Conservation (phyloP, 768 basidiomycete species). For the Dentipellis fragilis region DNA sequence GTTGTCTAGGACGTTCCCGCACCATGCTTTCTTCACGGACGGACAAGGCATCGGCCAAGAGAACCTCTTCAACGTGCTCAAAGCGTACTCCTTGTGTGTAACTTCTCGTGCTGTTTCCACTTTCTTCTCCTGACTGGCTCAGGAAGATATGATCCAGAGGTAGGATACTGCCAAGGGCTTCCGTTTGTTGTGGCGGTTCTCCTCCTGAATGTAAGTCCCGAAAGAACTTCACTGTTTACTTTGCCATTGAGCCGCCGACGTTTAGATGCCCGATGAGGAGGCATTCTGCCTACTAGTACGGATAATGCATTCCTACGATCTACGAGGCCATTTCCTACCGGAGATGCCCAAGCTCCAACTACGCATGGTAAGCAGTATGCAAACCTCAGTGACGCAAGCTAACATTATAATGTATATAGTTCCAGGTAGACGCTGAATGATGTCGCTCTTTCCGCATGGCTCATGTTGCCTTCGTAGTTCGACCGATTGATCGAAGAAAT, state of each 20-base stretch:
- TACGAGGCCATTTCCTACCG: slow-evolving; percentile 94
- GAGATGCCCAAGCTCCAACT: slow-evolving; percentile 98
- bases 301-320: slow-evolving; percentile 92
- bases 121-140: slow-evolving; percentile 5
- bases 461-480: slow-evolving; percentile 41
- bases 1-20: slow-evolving; percentile 76
- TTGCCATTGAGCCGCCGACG: background rate
- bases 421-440: slow-evolving; percentile 35
- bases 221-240: background rate
- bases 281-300: slow-evolving; percentile 93
- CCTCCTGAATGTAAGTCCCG: slow-evolving; percentile 63
- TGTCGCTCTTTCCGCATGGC: background rate
- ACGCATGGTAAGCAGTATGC: slow-evolving; percentile 53
- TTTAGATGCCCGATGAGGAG: slow-evolving; percentile 98
- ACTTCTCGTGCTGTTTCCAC: background rate
- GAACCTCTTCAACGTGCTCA: slow-evolving; percentile 94
- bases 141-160: slow-evolving; percentile 75
- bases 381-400: background rate
- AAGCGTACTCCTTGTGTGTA: slow-evolving; percentile 86
- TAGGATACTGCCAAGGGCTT: slow-evolving; percentile 96
- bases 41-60: slow-evolving; percentile 94
- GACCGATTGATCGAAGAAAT: slow-evolving; percentile 91
- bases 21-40: slow-evolving; percentile 92
- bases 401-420: slow-evolving; percentile 24
- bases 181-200: slow-evolving; percentile 95